Conservation (phyloP, 2,329 filamentous ascomycete genomes). For the Cadophora malorum region DNA sequence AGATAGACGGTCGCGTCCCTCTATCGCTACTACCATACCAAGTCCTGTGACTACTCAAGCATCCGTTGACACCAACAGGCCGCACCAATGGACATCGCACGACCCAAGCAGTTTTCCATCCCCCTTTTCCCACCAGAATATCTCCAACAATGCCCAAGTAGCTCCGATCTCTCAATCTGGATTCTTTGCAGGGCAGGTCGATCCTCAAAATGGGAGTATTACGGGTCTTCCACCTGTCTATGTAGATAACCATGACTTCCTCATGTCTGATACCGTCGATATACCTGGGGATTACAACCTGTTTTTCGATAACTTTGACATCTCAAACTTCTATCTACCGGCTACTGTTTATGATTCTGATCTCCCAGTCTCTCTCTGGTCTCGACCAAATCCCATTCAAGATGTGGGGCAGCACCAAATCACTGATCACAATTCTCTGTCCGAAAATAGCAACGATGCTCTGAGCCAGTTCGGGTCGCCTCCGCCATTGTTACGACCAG, state of each 20-base stretch:
- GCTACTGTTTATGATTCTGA: slow-evolving; percentile 59
- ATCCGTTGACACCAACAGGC: neutral
- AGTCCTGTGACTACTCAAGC: slow-evolving; percentile 9
- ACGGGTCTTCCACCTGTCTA: slow-evolving; percentile 11
- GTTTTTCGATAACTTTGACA: slow-evolving; percentile 63
- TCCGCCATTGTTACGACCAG: slow-evolving; percentile 19
- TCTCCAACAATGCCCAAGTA: neutral
- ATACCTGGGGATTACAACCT: slow-evolving; percentile 64
- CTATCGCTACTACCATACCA: neutral
- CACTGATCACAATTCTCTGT: slow-evolving; percentile 6
- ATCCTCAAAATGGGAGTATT: slow-evolving; percentile 6
- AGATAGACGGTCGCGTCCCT: neutral
- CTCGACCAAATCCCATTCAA: slow-evolving; percentile 46
- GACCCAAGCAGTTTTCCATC: neutral
- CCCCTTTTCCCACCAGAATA: neutral
- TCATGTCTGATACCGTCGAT: slow-evolving; percentile 1
- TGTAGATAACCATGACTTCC: slow-evolving; percentile 11
- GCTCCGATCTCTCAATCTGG: neutral
- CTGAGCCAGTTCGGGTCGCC: slow-evolving; percentile 24
- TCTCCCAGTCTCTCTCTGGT: slow-evolving; percentile 59
- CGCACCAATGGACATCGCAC: slow-evolving; percentile 5
- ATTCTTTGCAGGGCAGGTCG: slow-evolving; percentile 10
- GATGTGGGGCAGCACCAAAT: slow-evolving; percentile 40
- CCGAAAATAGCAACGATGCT: slow-evolving; percentile 17
- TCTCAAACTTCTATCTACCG: slow-evolving; percentile 59